Base-by-base conservation (phyloP, 495 filamentous ascomycete species). In the Cladorrhinum samala region DNA sequence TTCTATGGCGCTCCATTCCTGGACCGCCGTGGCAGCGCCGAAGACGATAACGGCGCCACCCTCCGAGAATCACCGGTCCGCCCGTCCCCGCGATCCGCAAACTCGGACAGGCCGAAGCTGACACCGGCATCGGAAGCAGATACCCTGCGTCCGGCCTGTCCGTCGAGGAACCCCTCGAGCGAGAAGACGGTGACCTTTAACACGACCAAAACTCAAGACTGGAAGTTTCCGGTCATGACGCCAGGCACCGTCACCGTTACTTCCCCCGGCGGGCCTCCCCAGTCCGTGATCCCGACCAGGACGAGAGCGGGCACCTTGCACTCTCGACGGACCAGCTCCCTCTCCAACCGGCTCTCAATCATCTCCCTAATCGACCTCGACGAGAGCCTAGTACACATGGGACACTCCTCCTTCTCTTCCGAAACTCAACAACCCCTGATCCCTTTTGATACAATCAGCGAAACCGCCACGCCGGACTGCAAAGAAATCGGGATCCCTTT, bases 121-220 rank as follows among this genome's bases (percentile, higher is more conserved):
- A n/a, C n/a, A n/a, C n/a, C n/a, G n/a, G n/a, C n/a, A n/a, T n/a
- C n/a, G n/a, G n/a, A n/a, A n/a, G n/a, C n/a, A n/a, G n/a, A n/a
- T n/a, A n/a, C n/a, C n/a, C n/a, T n/a, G n/a, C n/a, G n/a, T 37
- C 81, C 80, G 1, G 80, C 82, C 55, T 74, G 81, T 5, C 78
- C 79, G 0, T 53, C 82, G 6, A 69, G 78, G 9, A 69, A 81
- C 43, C 68, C 78, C 54, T 76, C 76, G 17, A 78, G 72, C 56
- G 77, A 78, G 48, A 72, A 77, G 11, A 72, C 68, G 2, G 76
- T 77, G 42, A 59, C 69, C 3, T 74, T 73, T 40, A 60, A 66
- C 36, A 73, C 76, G 55, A 69, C 79, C 19, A 68, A 74, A 5
- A 80, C 80, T 0, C 74, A 79, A 40, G 82, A 85, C 39, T 84